Evolutionary conservation across 768 basidiomycete genomes (phyloP).

Genomic region (Calocybe indica): DNA sequence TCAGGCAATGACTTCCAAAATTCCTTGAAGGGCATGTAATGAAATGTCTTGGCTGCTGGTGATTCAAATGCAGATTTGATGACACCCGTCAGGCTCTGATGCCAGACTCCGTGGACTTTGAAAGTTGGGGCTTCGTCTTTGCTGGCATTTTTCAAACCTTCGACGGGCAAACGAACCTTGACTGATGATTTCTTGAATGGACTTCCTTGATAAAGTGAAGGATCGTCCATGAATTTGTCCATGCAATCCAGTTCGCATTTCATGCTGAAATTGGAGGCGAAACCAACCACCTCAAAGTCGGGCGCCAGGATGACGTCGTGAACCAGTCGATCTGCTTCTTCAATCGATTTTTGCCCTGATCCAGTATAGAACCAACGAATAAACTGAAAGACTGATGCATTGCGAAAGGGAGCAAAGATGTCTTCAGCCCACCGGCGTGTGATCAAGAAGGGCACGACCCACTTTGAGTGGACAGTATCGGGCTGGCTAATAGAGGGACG

Average conservation of each 20-base stretch:
- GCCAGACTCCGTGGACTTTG: neutral
- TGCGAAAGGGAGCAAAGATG: neutral
- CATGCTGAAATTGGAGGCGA: neutral
- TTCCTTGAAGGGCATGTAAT: conserved; percentile 14
- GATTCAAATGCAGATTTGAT: neutral
- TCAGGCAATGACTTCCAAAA: conserved; percentile 7
- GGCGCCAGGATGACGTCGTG: neutral
- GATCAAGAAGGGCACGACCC: too few relatives aligned
- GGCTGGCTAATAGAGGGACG: neutral
- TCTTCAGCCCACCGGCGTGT: neutral
- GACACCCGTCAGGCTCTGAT: neutral
- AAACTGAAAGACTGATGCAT: neutral
- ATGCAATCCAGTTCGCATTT: conserved; percentile 3
- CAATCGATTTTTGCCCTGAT: neutral
- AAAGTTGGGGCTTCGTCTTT: neutral
- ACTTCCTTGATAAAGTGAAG: neutral
- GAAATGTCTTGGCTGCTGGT: conserved; percentile 3
- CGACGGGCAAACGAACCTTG: neutral
- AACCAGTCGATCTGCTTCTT: neutral
- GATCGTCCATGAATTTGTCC: conserved; percentile 3
- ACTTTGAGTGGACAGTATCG: too few relatives aligned
- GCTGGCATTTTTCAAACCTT: neutral
- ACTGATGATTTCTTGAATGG: neutral
- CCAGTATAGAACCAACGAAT: neutral
- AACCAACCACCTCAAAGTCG: neutral